Evolutionary conservation across 2,329 filamentous ascomycete species (phyloP).

Genomic region (Thelonectria discophora): DNA sequence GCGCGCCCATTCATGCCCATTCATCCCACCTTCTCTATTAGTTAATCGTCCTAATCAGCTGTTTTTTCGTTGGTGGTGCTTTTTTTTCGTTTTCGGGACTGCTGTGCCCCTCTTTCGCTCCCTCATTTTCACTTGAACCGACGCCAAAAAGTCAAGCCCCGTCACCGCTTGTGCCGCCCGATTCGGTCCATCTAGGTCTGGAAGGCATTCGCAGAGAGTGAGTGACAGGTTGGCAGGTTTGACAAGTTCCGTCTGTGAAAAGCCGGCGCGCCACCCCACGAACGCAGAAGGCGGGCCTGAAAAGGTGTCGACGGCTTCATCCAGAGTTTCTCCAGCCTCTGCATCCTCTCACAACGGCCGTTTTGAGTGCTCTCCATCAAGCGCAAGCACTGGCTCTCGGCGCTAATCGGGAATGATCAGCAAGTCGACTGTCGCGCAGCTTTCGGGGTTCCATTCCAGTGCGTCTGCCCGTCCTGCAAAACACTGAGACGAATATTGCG

Average conservation of each 20-base stretch:
- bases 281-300: neutral
- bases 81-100: conserved; percentile 11
- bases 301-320: neutral
- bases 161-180: conserved; percentile 14
- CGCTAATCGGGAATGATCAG: conserved; percentile 40
- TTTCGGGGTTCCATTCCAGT: conserved; percentile 38
- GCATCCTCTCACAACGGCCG: conserved; percentile 19
- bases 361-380: conserved; percentile 21
- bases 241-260: too few species aligned
- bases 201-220: neutral
- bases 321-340: conserved; percentile 1
- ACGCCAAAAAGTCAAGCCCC: conserved; percentile 9
- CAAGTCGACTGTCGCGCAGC: conserved; percentile 35
- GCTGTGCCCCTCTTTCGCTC: neutral
- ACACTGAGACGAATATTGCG: conserved; percentile 2
- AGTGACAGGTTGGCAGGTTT: neutral
- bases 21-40: neutral
- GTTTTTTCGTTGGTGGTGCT: neutral
- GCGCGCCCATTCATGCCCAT: neutral
- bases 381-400: conserved; percentile 2
- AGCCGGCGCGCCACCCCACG: conserved; percentile 1
- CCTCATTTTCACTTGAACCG: conserved; percentile 1
- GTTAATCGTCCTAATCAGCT: conserved; percentile 14
- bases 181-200: conserved; percentile 11
- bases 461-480: conserved; percentile 4